Evolutionary conservation across 768 basidiomycete species (phyloP).

Genomic region (Russula earlei): DNA sequence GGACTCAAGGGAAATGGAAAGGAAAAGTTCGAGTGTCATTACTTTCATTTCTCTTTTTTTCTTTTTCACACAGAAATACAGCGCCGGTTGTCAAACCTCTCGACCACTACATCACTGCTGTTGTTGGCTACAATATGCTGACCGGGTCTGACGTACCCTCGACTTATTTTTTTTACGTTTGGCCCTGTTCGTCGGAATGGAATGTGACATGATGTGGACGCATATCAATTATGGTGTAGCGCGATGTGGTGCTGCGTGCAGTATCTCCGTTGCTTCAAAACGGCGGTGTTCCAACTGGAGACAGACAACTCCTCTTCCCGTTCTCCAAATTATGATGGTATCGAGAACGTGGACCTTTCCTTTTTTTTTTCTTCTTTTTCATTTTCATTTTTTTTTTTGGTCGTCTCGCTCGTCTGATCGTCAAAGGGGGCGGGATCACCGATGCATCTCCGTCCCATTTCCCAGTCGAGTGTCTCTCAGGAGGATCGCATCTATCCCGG

Average conservation of each 20-base stretch:
- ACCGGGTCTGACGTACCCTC: not conserved
- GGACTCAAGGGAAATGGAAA: no score
- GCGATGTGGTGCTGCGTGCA: not conserved
- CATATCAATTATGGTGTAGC: not conserved
- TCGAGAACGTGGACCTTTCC: no score
- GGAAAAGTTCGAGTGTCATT: no score
- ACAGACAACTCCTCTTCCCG: no score
- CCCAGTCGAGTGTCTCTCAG: not conserved
- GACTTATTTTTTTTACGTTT: no score
- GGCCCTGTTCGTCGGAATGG: no score
- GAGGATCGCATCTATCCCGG: conserved; percentile 13
- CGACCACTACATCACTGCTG: no score
- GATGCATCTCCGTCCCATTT: conserved; percentile 6
- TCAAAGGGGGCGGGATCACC: conserved; percentile 5
- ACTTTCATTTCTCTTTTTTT: not conserved
- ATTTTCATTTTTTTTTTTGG: not conserved
- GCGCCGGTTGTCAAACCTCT: no score
- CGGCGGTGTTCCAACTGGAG: conserved; percentile 1
- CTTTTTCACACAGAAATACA: no score
- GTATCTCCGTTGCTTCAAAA: not conserved
- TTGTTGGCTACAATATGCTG: not conserved
- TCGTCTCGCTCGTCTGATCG: not conserved
- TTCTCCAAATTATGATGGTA: no score
- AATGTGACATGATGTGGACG: no score
- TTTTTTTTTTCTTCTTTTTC: not conserved